Conservation (phyloP, 768 basidiomycete species). For the Tylopilus balloui region DNA sequence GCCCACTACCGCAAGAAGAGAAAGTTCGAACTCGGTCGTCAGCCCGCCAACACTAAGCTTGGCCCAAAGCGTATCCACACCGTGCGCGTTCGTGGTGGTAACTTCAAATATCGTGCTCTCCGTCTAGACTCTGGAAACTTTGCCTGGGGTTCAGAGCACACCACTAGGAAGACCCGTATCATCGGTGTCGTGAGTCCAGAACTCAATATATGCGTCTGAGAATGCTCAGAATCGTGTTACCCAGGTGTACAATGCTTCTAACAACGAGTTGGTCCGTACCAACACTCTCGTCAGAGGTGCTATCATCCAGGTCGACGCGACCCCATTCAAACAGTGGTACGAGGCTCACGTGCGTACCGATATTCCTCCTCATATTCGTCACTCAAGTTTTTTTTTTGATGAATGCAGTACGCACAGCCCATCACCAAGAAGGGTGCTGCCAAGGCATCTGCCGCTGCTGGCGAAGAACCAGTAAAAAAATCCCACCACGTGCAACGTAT, state of each 20-base stretch:
- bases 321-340: constrained; percentile 99
- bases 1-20: constrained; percentile 99
- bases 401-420: constrained; percentile 82
- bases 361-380: background rate
- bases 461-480: constrained; percentile 65
- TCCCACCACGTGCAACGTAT: constrained; percentile 89
- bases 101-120: constrained; percentile 91
- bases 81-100: constrained; percentile 94
- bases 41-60: constrained; percentile 95
- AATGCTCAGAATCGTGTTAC: constrained; percentile 6
- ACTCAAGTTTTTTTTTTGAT: constrained; percentile 2
- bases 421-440: constrained; percentile 76
- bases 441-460: constrained; percentile 49
- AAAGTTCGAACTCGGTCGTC: constrained; percentile 99
- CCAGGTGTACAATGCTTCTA: constrained; percentile 97
- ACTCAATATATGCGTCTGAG: background rate
- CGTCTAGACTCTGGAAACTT: constrained; percentile 97
- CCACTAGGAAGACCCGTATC: constrained; percentile 93
- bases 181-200: constrained; percentile 80
- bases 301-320: constrained; percentile 96
- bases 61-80: constrained; percentile 93
- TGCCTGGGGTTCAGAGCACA: constrained; percentile 95
- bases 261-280: constrained; percentile 99
- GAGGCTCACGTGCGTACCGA: constrained; percentile 81
- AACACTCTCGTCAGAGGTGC: constrained; percentile 98